phyloP scores from a whole-genome alignment of 2,329 filamentous ascomycete species.

The Pseudocercospora pini-densiflorae region DNA sequence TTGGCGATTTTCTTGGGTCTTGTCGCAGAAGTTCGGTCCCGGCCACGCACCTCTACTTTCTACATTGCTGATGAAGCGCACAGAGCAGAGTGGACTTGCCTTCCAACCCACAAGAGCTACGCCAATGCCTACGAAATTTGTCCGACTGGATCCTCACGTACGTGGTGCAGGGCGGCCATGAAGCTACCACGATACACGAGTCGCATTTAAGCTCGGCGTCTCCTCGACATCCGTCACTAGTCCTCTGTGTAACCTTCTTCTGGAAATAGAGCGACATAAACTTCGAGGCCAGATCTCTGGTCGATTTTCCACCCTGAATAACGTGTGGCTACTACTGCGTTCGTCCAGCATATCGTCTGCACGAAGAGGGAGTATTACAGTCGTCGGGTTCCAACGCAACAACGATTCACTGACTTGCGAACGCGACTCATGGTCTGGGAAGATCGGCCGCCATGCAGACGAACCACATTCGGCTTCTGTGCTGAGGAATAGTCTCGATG shows the following conservation, averaged over 20 bases:
- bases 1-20: no score
- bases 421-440: background rate
- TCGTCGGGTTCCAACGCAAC: background rate
- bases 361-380: background rate
- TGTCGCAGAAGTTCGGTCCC: background rate
- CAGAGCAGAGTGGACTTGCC: no score
- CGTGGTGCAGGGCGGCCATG: background rate
- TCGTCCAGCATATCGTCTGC: conserved; percentile 1
- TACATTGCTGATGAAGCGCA: no score
- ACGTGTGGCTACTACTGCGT: background rate
- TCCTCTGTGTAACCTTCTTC: background rate
- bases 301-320: background rate
- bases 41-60: background rate
- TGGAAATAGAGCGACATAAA: conserved; percentile 1
- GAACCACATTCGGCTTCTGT: background rate
- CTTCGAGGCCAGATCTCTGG: conserved; percentile 5
- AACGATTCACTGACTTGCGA: background rate
- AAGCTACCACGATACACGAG: background rate
- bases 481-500: background rate
- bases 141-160: background rate
- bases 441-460: background rate
- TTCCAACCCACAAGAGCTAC: background rate
- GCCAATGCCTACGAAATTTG: background rate
- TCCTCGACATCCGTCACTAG: conserved; percentile 8
- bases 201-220: background rate